Base-by-base conservation (phyloP, 139 green algal genomes). In the Chlamydomonas sp. region DNA sequence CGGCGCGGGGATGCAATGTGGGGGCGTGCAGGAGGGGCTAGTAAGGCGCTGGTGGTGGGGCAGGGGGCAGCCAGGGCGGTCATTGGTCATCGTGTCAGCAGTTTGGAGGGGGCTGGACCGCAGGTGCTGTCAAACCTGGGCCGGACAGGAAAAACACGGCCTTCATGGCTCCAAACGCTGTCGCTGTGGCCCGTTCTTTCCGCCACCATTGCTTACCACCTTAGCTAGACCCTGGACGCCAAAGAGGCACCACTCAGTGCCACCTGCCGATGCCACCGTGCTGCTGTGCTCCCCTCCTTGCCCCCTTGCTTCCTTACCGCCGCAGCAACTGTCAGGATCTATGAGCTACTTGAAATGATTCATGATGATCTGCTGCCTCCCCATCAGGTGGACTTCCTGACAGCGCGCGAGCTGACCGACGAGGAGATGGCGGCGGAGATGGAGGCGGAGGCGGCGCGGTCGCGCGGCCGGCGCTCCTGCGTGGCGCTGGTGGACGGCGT, bases 321-420 rank as follows among this genome's bases (percentile, higher is more conserved):
- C 60, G 15, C 49, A 17, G 6, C 76, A 31, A 17, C 57, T 20
- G 7, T 31, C 5, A 20, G 18, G 31, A 31, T 8, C 49, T 5
- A 20, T 79, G 75, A 61, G 66, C 66, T 14, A 14, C 66, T 10
- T 10, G 66, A 71, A 10, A 71, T 14, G 12, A 49, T 49, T 49
- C 66, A 71, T 71, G 66, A 73, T 60, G 7, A 60, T 80, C 59
- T 61, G 77, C 57, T 80, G 63, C 73, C 6, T 79, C 4, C 58
- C 9, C 59, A 5, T 3, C 89, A 97, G 93, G 96, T 98, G 31
- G 96, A 98, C 68, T 97, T 98, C 80, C 62, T 96, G 67, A 85
- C 92, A 2, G 90, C 90, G 2, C 88, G 84, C 5, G 89, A 85
- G 0, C 85, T 96, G 17, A 91, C 68, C 2, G 71, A 89, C 1